phyloP scores from a whole-genome alignment of 177 flowering plant genomes.

The Vitis hybrid region DNA sequence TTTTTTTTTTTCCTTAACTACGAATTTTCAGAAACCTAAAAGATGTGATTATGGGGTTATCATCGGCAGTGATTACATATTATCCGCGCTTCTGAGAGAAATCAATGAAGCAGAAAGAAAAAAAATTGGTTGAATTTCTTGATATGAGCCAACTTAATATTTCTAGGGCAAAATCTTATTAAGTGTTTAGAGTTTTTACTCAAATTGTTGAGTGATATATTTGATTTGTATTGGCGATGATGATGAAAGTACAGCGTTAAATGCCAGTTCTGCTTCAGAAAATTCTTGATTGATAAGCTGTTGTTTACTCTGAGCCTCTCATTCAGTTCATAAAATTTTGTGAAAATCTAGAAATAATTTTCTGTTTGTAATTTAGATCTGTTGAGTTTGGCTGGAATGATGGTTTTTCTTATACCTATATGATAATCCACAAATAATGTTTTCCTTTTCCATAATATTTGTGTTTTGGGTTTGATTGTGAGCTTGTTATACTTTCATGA shows the following conservation, averaged over 20 bases:
- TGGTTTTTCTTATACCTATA: not conserved
- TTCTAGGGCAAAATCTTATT: not conserved
- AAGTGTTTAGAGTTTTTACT: not conserved
- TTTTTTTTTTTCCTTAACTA: no score
- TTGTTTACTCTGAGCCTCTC: slow-evolving; percentile 54
- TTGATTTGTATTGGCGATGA: slow-evolving; percentile 43
- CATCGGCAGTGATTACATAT: slow-evolving; percentile 65
- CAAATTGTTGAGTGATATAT: not conserved
- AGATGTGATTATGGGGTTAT: no score
- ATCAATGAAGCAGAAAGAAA: slow-evolving; percentile 55
- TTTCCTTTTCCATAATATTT: no score
- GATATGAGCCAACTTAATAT: slow-evolving; percentile 57
- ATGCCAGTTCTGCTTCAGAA: slow-evolving; percentile 99
- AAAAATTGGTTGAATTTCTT: slow-evolving; percentile 89
- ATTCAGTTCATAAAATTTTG: not conserved
- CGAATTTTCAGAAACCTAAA: no score
- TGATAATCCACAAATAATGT: no score
- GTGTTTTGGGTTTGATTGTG: no score
- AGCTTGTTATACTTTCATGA: slow-evolving; percentile 1
- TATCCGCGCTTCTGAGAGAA: slow-evolving; percentile 92
- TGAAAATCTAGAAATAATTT: not conserved
- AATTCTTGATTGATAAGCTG: slow-evolving; percentile 88
- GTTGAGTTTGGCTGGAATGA: not conserved
- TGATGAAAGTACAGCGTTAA: slow-evolving; percentile 57
- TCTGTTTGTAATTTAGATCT: not conserved